phyloP scores from a whole-genome alignment of 179 eudicot genomes.

The Patellifolia procumbens region DNA sequence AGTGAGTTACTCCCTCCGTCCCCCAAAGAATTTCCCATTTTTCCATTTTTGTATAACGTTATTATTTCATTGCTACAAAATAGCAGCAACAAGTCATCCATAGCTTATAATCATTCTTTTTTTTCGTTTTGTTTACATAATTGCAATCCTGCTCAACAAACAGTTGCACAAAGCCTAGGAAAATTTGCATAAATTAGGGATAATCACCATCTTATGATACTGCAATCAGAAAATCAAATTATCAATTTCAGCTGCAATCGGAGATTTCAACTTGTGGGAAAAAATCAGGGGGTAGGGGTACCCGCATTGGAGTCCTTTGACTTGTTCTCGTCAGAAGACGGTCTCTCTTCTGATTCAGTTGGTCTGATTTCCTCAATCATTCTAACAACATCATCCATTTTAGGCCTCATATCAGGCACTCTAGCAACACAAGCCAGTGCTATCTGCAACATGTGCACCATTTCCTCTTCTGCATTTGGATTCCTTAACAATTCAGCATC shows the following conservation, averaged over 20 bases:
- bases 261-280: not conserved
- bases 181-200: not conserved
- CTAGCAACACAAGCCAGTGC: slow-evolving; percentile 76
- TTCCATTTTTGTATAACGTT: no score
- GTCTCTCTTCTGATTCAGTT: slow-evolving; percentile 46
- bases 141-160: slow-evolving; percentile 10
- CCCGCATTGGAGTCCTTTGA: slow-evolving; percentile 56
- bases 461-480: slow-evolving; percentile 73
- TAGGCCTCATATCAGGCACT: slow-evolving; percentile 67
- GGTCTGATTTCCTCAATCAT: slow-evolving; percentile 69
- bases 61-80: no score
- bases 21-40: no score
- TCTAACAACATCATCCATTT: slow-evolving; percentile 63
- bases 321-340: slow-evolving; percentile 62
- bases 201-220: not conserved
- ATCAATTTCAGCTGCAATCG: not conserved
- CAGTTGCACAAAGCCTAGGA: slow-evolving; percentile 17
- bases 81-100: not conserved
- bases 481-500: slow-evolving; percentile 61
- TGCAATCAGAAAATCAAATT: not conserved
- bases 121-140: not conserved
- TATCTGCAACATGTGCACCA: slow-evolving; percentile 86
- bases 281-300: slow-evolving; percentile 45
- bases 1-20: no score
- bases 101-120: not conserved